phyloP scores from a whole-genome alignment of 805 yeast species.

The Isabelozyma heimii region DNA sequence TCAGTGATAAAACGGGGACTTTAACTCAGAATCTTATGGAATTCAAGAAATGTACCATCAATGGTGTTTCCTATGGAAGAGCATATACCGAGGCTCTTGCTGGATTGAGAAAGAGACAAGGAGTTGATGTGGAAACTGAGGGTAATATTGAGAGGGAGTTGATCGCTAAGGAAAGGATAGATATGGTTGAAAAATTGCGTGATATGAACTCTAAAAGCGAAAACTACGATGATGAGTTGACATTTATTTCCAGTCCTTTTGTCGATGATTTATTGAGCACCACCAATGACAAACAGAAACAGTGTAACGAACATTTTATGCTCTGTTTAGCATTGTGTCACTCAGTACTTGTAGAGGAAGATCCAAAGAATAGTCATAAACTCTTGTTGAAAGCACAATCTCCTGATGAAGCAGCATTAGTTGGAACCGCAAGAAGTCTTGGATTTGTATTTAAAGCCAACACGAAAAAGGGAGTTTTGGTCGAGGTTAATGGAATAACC shows the following conservation, averaged over 20 bases:
- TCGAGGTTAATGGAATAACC: slow-evolving; percentile 66
- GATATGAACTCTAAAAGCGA: slow-evolving; percentile 15
- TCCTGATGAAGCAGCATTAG: slow-evolving; percentile 86
- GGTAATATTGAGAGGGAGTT: slow-evolving; percentile 47
- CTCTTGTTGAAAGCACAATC: slow-evolving; percentile 70
- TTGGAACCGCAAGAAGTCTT: slow-evolving; percentile 74
- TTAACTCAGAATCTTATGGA: slow-evolving; percentile 85
- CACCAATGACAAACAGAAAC: slow-evolving; percentile 50
- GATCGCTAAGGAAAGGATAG: slow-evolving; percentile 55
- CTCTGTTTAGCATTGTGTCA: slow-evolving; percentile 74
- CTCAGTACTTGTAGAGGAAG: slow-evolving; percentile 69
- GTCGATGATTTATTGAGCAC: slow-evolving; percentile 61
- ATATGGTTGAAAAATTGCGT: slow-evolving; percentile 48
- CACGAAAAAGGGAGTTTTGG: slow-evolving; percentile 65
- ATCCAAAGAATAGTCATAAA: slow-evolving; percentile 56
- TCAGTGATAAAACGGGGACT: slow-evolving; percentile 84
- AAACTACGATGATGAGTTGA: slow-evolving; percentile 56
- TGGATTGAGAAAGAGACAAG: slow-evolving; percentile 75
- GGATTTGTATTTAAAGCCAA: slow-evolving; percentile 67
- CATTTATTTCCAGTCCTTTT: slow-evolving; percentile 67
- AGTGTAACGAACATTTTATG: slow-evolving; percentile 71
- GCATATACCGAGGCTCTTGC: slow-evolving; percentile 84
- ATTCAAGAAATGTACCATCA: slow-evolving; percentile 75
- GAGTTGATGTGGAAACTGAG: slow-evolving; percentile 69
- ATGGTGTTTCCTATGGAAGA: slow-evolving; percentile 69